Base-by-base conservation (phyloP, 805 yeast species). In the Candida mattraensis region DNA sequence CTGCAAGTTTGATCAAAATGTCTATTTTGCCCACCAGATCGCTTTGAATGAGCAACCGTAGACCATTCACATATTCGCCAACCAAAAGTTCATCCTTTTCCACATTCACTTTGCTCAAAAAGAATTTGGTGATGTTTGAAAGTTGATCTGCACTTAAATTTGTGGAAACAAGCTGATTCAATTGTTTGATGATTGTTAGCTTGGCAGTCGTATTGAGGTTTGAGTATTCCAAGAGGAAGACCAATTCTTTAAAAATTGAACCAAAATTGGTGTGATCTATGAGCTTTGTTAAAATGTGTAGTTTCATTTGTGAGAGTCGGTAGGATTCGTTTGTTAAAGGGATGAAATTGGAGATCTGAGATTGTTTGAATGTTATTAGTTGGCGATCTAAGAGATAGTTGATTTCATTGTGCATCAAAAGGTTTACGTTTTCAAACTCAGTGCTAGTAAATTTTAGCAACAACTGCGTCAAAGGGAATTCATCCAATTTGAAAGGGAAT, bases 31-130 rank as follows among this genome's bases (percentile, higher is more conserved):
- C 68, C 19, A 61, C 54, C 5, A 83, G 75, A 39, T 78, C 66
- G 44, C 71, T 73, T 54, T 86, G 94, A 23, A 88, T 76, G 43
- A 88, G 60, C 44, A 72, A 76, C 30, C 96, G 66, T 5, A 89
- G 69, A 3, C 87, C 86, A 5, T 85, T 76, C 4, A 89, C 69
- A 33, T 82, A 69, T 49, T 87, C 93, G 36, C 78, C 74, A 26
- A 78, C 67, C 5, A 82, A 35, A 6, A 33, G 56, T 4, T 55
- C 56, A 42, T 51, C 24, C 13, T 44, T 45, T 10, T 63, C 49
- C 6, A 29, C 18, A 15, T 50, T 38, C 18, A 51, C 35, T 61
- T 50, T 79, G 66, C 16, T 54, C 58, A 43, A 78, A 63, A 44
- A 87, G 87, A 95, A 84, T 34, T 68, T 72, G 45, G 86, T 68